These are phyloP conservation scores for Trebouxia sp. DNA, from an alignment of 139 green algal genomes.

Conservation along the genomic window DNA sequence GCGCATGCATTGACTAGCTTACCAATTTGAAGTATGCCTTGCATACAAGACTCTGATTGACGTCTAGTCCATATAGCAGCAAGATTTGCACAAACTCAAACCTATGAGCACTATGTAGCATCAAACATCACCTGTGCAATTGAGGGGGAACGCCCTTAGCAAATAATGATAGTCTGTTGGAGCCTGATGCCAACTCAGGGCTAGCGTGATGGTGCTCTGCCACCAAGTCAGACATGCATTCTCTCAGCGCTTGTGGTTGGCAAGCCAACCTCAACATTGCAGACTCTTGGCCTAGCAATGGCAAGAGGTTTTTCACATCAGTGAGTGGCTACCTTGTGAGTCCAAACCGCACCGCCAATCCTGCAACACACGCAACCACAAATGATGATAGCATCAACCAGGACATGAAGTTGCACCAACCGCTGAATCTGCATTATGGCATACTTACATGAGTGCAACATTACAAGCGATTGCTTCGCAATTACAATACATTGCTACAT, in stretches of 20 bases:
- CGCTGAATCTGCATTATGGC: no score
- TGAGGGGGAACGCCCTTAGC: no score
- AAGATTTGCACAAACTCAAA: no score
- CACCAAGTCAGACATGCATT: neutral
- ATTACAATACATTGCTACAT: neutral
- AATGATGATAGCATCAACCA: neutral
- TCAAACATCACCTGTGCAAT: no score
- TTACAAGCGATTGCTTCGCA: neutral
- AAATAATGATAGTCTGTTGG: no score
- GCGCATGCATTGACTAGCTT: no score
- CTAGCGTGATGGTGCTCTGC: neutral
- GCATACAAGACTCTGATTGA: no score
- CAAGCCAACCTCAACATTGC: neutral
- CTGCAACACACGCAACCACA: no score
- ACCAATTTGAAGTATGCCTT: no score
- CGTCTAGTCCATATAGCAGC: no score
- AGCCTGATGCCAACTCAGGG: no score
- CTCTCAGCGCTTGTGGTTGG: neutral
- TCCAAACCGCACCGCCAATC: neutral
- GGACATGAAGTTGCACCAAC: neutral
- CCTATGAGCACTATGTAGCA: no score
- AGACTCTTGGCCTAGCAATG: neutral
- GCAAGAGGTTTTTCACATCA: neutral
- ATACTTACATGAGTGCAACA: neutral
- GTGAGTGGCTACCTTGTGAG: neutral